Evolutionary conservation across 2,329 filamentous ascomycete species (phyloP).

Genomic region (Proliferodiscus dingleyae): DNA sequence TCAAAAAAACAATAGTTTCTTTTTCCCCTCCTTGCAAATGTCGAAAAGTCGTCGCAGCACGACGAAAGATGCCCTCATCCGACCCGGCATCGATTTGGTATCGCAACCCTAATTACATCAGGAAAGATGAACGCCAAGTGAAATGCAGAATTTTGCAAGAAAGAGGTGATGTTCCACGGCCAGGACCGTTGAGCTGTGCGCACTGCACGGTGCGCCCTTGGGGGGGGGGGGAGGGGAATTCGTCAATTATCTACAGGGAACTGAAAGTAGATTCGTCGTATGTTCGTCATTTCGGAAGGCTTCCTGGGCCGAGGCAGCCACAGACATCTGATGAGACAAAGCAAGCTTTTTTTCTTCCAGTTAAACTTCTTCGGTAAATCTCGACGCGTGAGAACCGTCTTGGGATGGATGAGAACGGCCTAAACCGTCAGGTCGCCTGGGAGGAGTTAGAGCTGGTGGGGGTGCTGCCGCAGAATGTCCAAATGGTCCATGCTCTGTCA

Average conservation of each 20-base stretch:
- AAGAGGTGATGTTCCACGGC: no score
- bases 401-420: slow-evolving; percentile 40
- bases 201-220: slow-evolving; percentile 4
- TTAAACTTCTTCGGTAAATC: slow-evolving; percentile 43
- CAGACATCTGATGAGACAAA: slow-evolving; percentile 15
- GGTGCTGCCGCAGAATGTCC: slow-evolving; percentile 18
- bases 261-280: slow-evolving; percentile 19
- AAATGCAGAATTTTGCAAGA: no score
- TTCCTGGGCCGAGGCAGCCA: slow-evolving; percentile 11
- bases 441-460: slow-evolving; percentile 14
- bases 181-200: no score
- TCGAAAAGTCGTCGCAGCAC: slow-evolving; percentile 15
- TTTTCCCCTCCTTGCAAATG: not conserved
- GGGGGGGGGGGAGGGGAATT: no score
- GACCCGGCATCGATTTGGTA: slow-evolving; percentile 17
- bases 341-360: slow-evolving; percentile 19
- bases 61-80: slow-evolving; percentile 18
- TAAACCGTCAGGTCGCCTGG: slow-evolving; percentile 29
- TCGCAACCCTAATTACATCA: slow-evolving; percentile 20
- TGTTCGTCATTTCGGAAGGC: slow-evolving; percentile 15
- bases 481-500: slow-evolving; percentile 51
- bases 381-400: slow-evolving; percentile 41
- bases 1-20: no score
- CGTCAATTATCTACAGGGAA: slow-evolving; percentile 23
- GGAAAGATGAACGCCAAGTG: no score